Evolutionary conservation across 768 basidiomycete species (phyloP), one percentile per base, ranked within the genome.

Genomic region (Suillus occidentalis): DNA sequence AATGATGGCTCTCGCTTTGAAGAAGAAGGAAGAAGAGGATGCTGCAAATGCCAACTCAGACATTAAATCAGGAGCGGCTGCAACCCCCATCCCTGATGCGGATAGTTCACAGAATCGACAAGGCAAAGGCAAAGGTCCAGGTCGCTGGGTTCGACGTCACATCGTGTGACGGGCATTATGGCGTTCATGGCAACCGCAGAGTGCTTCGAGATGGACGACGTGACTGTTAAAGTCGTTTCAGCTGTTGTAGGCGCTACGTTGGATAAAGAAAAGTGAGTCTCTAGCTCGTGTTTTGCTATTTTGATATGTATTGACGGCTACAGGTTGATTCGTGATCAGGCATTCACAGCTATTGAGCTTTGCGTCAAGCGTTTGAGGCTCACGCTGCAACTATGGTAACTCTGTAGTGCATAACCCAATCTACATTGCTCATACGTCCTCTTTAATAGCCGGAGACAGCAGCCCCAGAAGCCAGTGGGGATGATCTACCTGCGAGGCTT

Each of bases 1-100:
- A 65, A 93, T 99, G 95, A 98, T 98, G 96, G 91, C 95, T 31
- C 81, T 99, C 73, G 94, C 92, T 14, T 80, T 99, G 63, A 90
- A 91, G 82, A 97, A 92, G 84, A 88, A 89, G 77, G 90, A 91
- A 52, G 88, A 90, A 25, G 89, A 90, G 63, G 81, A 86, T 66
- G 78, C 77, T 66, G 67, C 62, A 34, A 67, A 62, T 40, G 67
- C 56, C 20, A 71, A 37, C 12, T 64, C 71, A 2, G 67, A 60
- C 16, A 64, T 76, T 57, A 76, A 76, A 69, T 60, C 60, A 28
- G 75, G 78, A 42, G 47, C 55, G 45, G 31, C n/a, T 31, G 62
- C 67, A 20, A 56, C 65, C 1, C 62, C 61, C 22, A 47, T 20
- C 43, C 45, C 68, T 7, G 65, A 74, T 59, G 66, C 85, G 86